Base-by-base conservation (phyloP, 192 early-diverging fungal species). In the Backusella morwellensis region DNA sequence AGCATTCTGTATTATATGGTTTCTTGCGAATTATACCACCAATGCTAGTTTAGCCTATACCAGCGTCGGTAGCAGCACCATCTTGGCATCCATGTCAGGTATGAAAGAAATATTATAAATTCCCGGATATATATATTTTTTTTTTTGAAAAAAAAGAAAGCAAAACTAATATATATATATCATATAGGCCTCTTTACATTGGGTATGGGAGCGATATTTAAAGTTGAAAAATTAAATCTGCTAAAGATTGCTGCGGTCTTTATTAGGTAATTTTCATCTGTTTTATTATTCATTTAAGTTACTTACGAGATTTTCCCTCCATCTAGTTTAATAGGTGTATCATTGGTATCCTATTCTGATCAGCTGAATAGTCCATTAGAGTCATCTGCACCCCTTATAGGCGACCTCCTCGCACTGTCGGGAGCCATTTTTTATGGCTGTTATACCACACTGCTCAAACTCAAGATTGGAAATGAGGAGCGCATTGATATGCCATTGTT, bases 1-100 rank as follows among this genome's bases (percentile, higher is more conserved):
- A 38, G 81, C 82, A 0, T 95, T 95, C 72, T 93, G 93, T 81
- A 82, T 92, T n/a, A 80, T 94, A 56, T 95, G 94, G 94, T 95
- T 95, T 85, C 70, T 83, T 36, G 94, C 93, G 50, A 94, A 94
- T 79, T 88, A 89, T 82, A 82, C 88, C 4, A 91, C 87, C 54
- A 95, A 94, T 75, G 89, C 91, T 7, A 91, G 91, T 40, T 82
- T 94, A 35, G 91, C 91, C 0, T 92, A 93, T 73, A 94, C 93
- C 19, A 88, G 87, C 5, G 94, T 95, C 21, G 91, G 90, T 12
- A 93, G 90, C 75, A 88, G 88, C 35, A 93, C 94, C 19, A 94
- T 95, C 15, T 77, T 95, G 8, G 86, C 90, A 23, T 91, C 93
- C 8, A 93, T 91, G 69, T 93, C 93, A 44, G 91, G 87, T 85